Evolutionary conservation across 2,329 filamentous ascomycete species (phyloP).

Genomic region (Colletotrichum godetiae): DNA sequence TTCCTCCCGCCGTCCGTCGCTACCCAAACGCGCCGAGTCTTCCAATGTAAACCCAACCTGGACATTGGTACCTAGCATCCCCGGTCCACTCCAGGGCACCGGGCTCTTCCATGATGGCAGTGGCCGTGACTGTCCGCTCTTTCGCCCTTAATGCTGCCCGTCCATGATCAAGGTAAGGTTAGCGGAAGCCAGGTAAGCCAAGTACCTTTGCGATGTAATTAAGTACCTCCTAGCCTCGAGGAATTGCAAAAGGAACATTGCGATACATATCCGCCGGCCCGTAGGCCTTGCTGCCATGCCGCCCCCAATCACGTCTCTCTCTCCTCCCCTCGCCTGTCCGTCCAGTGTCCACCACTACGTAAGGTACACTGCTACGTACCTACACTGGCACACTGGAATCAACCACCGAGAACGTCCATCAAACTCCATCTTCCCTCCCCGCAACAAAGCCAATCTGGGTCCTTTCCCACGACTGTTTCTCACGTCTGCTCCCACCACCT

Average conservation of each 20-base stretch:
- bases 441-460: conserved; percentile 13
- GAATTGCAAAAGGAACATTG: too few relatives aligned
- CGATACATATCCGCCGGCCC: background rate
- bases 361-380: background rate
- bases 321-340: conserved; percentile 16
- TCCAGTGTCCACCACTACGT: background rate
- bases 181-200: background rate
- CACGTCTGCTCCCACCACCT: conserved; percentile 3
- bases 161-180: background rate
- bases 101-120: background rate
- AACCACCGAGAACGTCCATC: background rate
- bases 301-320: background rate
- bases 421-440: conserved; percentile 23
- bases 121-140: background rate
- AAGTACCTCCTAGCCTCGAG: background rate
- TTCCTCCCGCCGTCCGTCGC: background rate
- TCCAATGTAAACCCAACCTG: background rate
- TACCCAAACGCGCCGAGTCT: background rate
- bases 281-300: background rate
- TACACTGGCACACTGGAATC: background rate
- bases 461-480: conserved; percentile 6
- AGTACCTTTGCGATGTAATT: background rate
- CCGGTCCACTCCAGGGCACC: background rate
- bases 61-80: background rate
- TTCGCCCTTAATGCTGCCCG: background rate